Evolutionary conservation across 306 rosid genomes (phyloP).

Genomic region (Glycine tomentella): DNA sequence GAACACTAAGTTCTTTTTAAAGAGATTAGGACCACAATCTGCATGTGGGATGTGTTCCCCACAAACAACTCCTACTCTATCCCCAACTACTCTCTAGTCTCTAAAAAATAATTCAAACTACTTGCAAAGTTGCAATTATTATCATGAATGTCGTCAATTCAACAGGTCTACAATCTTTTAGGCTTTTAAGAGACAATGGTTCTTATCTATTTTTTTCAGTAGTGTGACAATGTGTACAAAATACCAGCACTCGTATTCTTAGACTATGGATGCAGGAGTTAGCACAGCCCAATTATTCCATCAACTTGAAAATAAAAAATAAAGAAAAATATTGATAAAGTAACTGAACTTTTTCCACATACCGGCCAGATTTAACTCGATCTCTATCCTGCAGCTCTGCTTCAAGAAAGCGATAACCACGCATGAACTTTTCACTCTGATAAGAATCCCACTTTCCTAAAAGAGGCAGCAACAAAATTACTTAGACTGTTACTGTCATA

Average conservation of each 20-base stretch:
- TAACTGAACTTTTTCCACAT: conserved; percentile 43
- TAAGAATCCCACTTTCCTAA: conserved; percentile 82
- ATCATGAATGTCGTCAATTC: conserved; percentile 34
- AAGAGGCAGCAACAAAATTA: conserved; percentile 32
- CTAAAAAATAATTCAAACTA: conserved; percentile 41
- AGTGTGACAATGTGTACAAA: background rate
- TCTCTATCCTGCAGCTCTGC: conserved; percentile 97
- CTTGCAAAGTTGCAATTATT: conserved; percentile 52
- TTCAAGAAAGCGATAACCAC: conserved; percentile 93
- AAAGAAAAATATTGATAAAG: background rate
- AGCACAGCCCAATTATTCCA: background rate
- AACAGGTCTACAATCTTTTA: conserved; percentile 19
- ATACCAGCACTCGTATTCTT: conserved; percentile 1
- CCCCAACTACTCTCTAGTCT: conserved; percentile 31
- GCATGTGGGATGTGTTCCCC: conserved; percentile 51
- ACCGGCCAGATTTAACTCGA: conserved; percentile 90
- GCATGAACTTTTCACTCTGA: conserved; percentile 91
- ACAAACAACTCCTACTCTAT: conserved; percentile 47
- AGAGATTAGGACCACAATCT: conserved; percentile 43
- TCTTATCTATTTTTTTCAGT: conserved; percentile 1
- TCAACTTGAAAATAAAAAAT: background rate
- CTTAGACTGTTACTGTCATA: background rate
- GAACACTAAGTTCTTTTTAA: background rate
- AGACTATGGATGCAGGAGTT: background rate
- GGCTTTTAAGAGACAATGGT: conserved; percentile 28